phyloP scores from a whole-genome alignment of 768 basidiomycete species.

The Phanerochaete sordida region DNA sequence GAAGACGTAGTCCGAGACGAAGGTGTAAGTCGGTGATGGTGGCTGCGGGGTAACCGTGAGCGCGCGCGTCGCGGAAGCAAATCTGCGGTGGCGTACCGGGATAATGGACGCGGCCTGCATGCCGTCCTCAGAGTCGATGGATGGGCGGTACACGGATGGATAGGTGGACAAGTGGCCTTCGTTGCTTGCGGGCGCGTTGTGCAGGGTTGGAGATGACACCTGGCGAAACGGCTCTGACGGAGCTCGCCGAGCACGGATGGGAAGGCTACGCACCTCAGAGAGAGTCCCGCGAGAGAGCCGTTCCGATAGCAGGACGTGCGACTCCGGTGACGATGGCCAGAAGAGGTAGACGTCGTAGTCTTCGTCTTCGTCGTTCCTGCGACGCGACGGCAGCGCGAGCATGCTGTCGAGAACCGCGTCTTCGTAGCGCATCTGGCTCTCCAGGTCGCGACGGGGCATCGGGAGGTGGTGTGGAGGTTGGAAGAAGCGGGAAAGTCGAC shows the following conservation, averaged over 20 bases:
- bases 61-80: neutral
- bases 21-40: neutral
- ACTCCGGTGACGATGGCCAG: constrained; percentile 5
- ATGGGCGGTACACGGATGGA: neutral
- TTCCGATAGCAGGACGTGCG: neutral
- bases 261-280: neutral
- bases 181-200: neutral
- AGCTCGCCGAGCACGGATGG: neutral
- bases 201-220: neutral
- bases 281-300: neutral
- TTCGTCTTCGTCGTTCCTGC: neutral
- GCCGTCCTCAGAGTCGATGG: neutral
- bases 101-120: neutral
- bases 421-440: neutral
- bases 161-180: neutral
- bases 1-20: constrained; percentile 1
- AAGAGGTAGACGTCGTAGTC: constrained; percentile 10
- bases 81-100: neutral
- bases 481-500: neutral
- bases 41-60: neutral
- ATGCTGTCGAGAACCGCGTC: neutral
- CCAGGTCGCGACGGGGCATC: neutral
- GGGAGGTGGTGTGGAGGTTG: neutral
- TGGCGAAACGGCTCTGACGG: neutral
- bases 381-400: neutral